Base-by-base conservation (phyloP, 2,329 filamentous ascomycete genomes). In the Aureobasidium uvarum region DNA sequence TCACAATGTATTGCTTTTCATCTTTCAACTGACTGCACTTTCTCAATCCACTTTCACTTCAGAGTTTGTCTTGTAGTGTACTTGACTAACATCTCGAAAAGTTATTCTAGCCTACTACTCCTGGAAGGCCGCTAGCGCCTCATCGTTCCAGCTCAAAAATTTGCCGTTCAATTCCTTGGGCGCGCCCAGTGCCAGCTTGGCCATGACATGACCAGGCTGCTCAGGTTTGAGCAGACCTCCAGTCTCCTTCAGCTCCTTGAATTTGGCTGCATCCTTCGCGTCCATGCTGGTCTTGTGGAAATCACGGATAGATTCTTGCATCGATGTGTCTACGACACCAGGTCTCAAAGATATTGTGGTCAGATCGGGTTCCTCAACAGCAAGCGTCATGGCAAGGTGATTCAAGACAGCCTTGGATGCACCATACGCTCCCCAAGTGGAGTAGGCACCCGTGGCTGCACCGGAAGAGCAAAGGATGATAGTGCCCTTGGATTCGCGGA, bases 121-220 rank as follows among this genome's bases (percentile, higher is more conserved):
- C 68, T 84, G 85, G 72, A 85, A 90, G 5, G 76, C 76, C 0
- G 77, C 79, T 69, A 89, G 77, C 65, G 84, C 83, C 8, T 78
- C 70, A 33, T 78, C 79, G 70, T 85, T 80, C 83, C 83, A 86
- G 58, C 56, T 87, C 71, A 95, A 78, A 73, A 90, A 92, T 72
- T 87, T 87, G 33, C 95, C 95, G 72, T 84, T 93, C 69, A 97
- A 77, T 20, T 87, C 84, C 64, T 79, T 84, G 3, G 84, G 81
- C 6, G 86, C 90, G 54, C 84, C 80, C 18, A 91, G 75, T 0
- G 87, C 88, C 68, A 98, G 80, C 71, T 85, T 89, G 3, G 92
- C 93, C 77, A 98, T 94, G 14, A 97, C 91, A 76, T 88, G 81
- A 0, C 92, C 94, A 0, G 94, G 91, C 77, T 92, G 89, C 71